phyloP scores from a whole-genome alignment of 495 filamentous ascomycete genomes.

The Xylaria scruposa region DNA sequence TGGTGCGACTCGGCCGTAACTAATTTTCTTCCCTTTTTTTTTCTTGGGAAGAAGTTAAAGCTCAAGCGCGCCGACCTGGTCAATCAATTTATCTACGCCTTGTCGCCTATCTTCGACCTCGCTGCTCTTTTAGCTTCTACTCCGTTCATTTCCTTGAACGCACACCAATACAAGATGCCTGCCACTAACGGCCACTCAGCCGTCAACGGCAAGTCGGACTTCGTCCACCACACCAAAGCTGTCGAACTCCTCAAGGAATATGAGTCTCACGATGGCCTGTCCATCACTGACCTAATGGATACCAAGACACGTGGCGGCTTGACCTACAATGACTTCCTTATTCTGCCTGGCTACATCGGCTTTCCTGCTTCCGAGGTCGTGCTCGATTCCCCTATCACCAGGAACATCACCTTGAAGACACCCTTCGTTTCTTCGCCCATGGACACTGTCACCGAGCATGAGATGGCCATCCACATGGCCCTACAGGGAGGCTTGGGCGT shows the following conservation, averaged over 20 bases:
- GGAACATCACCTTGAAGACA: constrained; percentile 90
- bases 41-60: constrained; percentile 65
- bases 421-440: constrained; percentile 97
- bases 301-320: constrained; percentile 87
- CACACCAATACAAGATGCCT: constrained; percentile 63
- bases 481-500: constrained; percentile 95
- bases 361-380: constrained; percentile 90
- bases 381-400: constrained; percentile 91
- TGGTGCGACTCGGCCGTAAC: constrained; percentile 35
- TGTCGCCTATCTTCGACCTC: constrained; percentile 49
- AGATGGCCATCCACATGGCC: constrained; percentile 99
- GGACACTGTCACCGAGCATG: constrained; percentile 99
- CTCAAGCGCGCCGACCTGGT: constrained; percentile 58
- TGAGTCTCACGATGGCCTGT: constrained; percentile 77
- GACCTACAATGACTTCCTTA: constrained; percentile 73
- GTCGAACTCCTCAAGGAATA: constrained; percentile 82
- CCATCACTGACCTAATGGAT: constrained; percentile 81
- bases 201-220: constrained; percentile 43
- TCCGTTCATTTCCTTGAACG: constrained; percentile 29
- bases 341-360: constrained; percentile 66
- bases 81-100: constrained; percentile 38
- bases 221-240: constrained; percentile 66
- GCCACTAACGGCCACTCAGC: constrained; percentile 68
- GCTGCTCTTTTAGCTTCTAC: constrained; percentile 26
- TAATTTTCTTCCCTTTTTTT: constrained; percentile 55